Conservation (phyloP, 129 eudicot species). For the Ambrosia artemisiifolia region DNA sequence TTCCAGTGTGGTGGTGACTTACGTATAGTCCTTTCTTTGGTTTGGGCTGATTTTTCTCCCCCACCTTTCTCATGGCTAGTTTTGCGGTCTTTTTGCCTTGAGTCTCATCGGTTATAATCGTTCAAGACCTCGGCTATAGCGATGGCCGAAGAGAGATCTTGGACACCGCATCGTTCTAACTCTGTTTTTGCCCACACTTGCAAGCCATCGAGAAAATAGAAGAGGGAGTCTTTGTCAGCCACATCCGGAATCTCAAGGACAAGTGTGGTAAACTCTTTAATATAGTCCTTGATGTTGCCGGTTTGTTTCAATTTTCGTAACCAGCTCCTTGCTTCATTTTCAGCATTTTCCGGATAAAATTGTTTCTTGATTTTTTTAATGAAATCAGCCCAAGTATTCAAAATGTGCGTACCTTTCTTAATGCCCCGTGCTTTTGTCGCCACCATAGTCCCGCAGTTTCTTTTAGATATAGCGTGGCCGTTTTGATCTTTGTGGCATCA, state of each 20-base stretch:
- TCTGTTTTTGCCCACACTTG: not conserved
- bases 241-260: not conserved
- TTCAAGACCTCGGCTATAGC: no score
- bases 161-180: not conserved
- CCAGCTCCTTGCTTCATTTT: not conserved
- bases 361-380: not conserved
- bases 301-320: not conserved
- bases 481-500: not conserved
- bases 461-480: not conserved
- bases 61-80: no score
- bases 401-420: not conserved
- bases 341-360: not conserved
- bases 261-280: not conserved
- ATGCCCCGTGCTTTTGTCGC: not conserved
- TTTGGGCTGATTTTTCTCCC: no score
- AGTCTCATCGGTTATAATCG: no score
- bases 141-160: not conserved
- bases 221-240: no score
- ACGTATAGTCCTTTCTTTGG: no score
- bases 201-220: not conserved
- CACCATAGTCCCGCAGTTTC: not conserved
- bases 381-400: not conserved
- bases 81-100: no score
- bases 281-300: not conserved
- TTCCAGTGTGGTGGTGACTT: no score